A percentile compares a stretch with the other conserved stretches of the same genome.
Evolutionary conservation across 345 rosid genomes (phyloP).

Genomic region (Nephelium lappaceum): DNA sequence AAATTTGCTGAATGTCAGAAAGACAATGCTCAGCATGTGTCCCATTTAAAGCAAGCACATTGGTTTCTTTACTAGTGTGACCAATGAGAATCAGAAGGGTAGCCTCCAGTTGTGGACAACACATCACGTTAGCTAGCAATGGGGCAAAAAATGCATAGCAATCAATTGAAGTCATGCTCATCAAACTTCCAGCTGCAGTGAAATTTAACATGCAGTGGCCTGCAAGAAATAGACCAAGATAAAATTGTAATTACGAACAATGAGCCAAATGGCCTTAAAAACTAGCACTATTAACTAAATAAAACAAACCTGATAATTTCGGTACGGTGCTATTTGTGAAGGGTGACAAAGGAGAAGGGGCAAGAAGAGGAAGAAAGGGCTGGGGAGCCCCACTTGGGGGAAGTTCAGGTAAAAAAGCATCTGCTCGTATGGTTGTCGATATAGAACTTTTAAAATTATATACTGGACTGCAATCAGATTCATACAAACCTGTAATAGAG

Average conservation of each 20-base stretch:
- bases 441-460: constrained; percentile 20
- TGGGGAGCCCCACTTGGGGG: constrained; percentile 75
- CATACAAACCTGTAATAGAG: constrained; percentile 54
- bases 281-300: constrained; percentile 2
- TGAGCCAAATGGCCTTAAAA: constrained; percentile 4
- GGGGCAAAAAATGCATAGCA: constrained; percentile 85
- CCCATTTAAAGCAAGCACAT: constrained; percentile 67
- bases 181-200: constrained; percentile 64
- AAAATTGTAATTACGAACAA: constrained; percentile 10
- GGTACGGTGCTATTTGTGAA: constrained; percentile 72
- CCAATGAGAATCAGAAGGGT: constrained; percentile 77
- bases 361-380: constrained; percentile 86
- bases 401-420: constrained; percentile 61
- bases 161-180: constrained; percentile 78
- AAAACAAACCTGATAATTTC: constrained; percentile 72
- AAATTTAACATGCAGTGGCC: constrained; percentile 81
- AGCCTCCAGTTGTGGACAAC: constrained; percentile 95
- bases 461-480: constrained; percentile 32
- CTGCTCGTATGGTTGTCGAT: constrained; percentile 24
- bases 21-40: constrained; percentile 74
- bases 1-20: constrained; percentile 78
- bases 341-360: constrained; percentile 88
- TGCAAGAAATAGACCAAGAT: constrained; percentile 29
- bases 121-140: constrained; percentile 82
- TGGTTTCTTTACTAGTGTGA: constrained; percentile 67